These are phyloP conservation scores for Thermothielavioides terrestris DNA, from an alignment of 495 filamentous ascomycete species.

Conservation along the genomic window DNA sequence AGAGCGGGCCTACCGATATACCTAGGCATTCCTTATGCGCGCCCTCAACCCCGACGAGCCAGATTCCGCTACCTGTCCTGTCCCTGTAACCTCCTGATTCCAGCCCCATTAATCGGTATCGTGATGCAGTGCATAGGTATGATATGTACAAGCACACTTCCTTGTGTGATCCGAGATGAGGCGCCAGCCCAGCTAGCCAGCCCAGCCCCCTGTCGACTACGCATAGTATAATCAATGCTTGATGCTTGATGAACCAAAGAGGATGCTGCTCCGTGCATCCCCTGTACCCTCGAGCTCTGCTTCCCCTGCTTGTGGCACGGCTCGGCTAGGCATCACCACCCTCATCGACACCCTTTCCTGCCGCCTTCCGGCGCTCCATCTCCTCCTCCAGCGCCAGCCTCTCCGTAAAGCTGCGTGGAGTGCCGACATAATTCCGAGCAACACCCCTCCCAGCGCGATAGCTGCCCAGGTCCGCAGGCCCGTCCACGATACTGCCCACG, in stretches of 20 bases:
- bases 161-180: not conserved
- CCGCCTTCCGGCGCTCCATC: slow-evolving; percentile 20
- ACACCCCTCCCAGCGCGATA: slow-evolving; percentile 27
- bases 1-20: no score
- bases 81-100: no score
- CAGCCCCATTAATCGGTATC: no score
- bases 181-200: not conserved
- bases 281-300: no score
- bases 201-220: not conserved
- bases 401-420: slow-evolving; percentile 37
- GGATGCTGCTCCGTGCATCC: no score
- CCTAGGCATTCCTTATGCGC: no score
- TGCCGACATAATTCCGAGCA: slow-evolving; percentile 10
- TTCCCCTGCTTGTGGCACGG: no score
- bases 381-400: slow-evolving; percentile 37
- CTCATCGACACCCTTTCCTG: not conserved
- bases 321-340: not conserved
- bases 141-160: no score
- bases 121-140: no score
- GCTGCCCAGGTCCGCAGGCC: slow-evolving; percentile 29
- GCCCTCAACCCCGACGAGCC: no score
- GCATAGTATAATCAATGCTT: not conserved
- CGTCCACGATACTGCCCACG: slow-evolving; percentile 38
- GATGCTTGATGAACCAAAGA: no score
- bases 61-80: no score